Conservation (phyloP, 306 rosid genomes). For the Astragalus membranaceus region DNA sequence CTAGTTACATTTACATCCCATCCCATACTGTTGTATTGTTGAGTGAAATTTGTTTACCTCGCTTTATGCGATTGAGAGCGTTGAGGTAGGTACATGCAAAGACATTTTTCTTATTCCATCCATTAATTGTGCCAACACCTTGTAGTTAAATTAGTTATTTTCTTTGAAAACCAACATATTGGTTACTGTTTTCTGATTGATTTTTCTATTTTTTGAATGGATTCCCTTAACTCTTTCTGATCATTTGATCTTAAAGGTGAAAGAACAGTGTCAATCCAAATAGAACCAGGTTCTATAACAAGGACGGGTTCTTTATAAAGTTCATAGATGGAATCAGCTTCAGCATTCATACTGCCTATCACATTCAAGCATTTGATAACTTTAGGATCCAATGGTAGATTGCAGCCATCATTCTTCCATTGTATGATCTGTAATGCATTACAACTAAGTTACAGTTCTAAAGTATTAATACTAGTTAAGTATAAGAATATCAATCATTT, state of each 20-base stretch:
- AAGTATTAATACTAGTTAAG: not conserved
- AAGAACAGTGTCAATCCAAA: constrained; percentile 54
- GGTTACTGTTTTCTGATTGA: not conserved
- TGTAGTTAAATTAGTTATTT: too few species aligned
- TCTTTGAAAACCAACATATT: too few species aligned
- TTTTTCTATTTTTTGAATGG: constrained; percentile 49
- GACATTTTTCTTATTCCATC: too few species aligned
- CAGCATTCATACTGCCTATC: constrained; percentile 45
- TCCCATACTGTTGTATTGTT: too few species aligned
- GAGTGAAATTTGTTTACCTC: too few species aligned
- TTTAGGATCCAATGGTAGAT: constrained; percentile 47
- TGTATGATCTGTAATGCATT: constrained; percentile 48
- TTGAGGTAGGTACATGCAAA: too few species aligned
- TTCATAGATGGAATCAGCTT: constrained; percentile 66
- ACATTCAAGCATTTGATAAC: constrained; percentile 40
- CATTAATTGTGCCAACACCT: too few species aligned
- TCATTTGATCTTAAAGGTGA: constrained; percentile 40
- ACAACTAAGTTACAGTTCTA: constrained; percentile 2
- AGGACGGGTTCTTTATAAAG: constrained; percentile 40
- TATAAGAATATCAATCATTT: not conserved
- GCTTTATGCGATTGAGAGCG: too few species aligned
- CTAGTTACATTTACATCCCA: too few species aligned
- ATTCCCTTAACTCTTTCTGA: constrained; percentile 41
- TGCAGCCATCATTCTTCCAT: constrained; percentile 51
- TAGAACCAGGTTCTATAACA: constrained; percentile 35